Percentiles rank a stretch among this genome's conserved stretches.
Evolutionary conservation across 2,329 filamentous ascomycete species (phyloP).

Genomic region (Botrytis pseudocinerea): DNA sequence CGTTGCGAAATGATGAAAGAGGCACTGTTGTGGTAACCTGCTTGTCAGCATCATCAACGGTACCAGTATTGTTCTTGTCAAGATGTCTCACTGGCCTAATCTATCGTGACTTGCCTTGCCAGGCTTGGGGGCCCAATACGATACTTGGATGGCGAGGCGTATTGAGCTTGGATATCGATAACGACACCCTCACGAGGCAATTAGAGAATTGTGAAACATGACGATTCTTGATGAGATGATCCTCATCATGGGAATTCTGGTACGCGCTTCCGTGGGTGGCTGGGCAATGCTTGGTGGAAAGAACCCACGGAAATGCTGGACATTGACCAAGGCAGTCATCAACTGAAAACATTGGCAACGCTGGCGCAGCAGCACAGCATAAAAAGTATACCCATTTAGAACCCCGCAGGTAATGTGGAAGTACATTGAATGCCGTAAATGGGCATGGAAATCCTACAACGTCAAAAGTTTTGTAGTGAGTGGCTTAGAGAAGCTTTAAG

Average conservation of each 20-base stretch:
- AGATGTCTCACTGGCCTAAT: neutral
- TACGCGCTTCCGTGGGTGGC: conserved; percentile 12
- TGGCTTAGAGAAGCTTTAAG: neutral
- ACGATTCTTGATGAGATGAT: neutral
- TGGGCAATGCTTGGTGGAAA: neutral
- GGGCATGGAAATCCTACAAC: neutral
- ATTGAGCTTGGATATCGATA: conserved; percentile 8
- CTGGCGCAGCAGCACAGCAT: conserved; percentile 4
- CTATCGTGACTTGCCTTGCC: neutral
- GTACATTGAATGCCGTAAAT: neutral
- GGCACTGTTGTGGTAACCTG: neutral
- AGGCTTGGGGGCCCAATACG: neutral
- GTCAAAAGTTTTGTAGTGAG: neutral
- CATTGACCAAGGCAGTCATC: neutral
- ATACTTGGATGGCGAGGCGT: neutral
- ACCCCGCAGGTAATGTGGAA: neutral
- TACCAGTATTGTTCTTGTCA: neutral
- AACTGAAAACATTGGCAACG: neutral
- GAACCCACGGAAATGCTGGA: neutral
- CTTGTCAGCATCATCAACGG: neutral
- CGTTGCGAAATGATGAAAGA: neutral
- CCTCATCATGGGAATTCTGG: neutral
- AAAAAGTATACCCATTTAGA: neutral
- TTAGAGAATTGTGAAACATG: neutral
- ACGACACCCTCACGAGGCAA: neutral